Evolutionary conservation across 1,284 basidiomycete species (phyloP).

Genomic region (Inonotus obliquus): DNA sequence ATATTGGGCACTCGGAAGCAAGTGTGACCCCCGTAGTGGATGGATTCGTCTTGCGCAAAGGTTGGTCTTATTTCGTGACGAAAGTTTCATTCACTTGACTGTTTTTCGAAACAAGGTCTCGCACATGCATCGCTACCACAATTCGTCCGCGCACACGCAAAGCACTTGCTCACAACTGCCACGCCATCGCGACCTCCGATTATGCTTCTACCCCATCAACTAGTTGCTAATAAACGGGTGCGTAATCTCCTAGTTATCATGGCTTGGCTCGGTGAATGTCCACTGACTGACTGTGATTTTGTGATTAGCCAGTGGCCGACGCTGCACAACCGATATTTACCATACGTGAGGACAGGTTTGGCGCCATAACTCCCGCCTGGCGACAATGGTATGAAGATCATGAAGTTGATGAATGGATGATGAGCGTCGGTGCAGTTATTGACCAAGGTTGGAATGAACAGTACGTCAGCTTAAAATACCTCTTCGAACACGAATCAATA

Average conservation of each 20-base stretch:
- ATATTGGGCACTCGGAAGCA: slow-evolving; percentile 85
- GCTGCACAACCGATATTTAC: slow-evolving; percentile 54
- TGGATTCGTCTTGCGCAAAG: slow-evolving; percentile 96
- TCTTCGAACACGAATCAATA: background rate
- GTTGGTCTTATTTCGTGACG: slow-evolving; percentile 32
- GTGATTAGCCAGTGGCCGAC: slow-evolving; percentile 51
- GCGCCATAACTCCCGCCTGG: slow-evolving; percentile 77
- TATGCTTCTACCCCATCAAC: slow-evolving; percentile 77
- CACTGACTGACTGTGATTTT: slow-evolving; percentile 2
- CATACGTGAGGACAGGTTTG: slow-evolving; percentile 71
- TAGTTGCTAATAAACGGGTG: slow-evolving; percentile 78
- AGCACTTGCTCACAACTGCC: slow-evolving; percentile 52
- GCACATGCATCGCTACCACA: slow-evolving; percentile 68
- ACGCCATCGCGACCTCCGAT: slow-evolving; percentile 49
- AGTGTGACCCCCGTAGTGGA: slow-evolving; percentile 96
- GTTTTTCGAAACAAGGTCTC: slow-evolving; percentile 44
- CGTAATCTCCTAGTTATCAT: slow-evolving; percentile 6
- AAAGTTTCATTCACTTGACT: background rate
- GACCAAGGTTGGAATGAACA: slow-evolving; percentile 88
- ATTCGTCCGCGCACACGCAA: slow-evolving; percentile 71
- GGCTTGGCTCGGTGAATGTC: slow-evolving; percentile 4
- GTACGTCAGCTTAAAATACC: slow-evolving; percentile 36
- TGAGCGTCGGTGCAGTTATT: slow-evolving; percentile 80
- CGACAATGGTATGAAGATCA: slow-evolving; percentile 75
- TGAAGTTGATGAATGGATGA: slow-evolving; percentile 93